Percentiles rank a stretch among this genome's conserved stretches.
Evolutionary conservation across 768 basidiomycete genomes (phyloP).

Genomic region (Leccinum subgranulosum): DNA sequence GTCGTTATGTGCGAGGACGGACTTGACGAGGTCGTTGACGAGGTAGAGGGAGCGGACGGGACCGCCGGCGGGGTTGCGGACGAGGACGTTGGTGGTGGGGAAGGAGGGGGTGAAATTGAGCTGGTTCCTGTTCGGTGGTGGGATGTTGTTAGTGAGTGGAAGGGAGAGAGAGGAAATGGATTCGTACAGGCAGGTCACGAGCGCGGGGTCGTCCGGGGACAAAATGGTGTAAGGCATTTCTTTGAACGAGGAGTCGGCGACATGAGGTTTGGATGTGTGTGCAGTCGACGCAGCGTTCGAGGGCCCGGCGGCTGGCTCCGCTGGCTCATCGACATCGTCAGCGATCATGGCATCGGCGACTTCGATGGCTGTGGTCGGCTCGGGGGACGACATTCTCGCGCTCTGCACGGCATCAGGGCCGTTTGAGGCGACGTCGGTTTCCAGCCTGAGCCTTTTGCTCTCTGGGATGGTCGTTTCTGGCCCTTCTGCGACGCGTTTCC

Average conservation of each 20-base stretch:
- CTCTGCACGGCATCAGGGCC: constrained; percentile 4
- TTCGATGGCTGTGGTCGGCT: constrained; percentile 1
- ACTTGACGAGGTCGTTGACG: constrained; percentile 79
- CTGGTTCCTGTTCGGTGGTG: constrained; percentile 49
- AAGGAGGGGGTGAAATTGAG: constrained; percentile 70
- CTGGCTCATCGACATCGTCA: constrained; percentile 1
- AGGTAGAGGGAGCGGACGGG: constrained; percentile 82
- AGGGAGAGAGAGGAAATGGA: not conserved
- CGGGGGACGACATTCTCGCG: constrained; percentile 4
- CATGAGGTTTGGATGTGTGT: constrained; percentile 5
- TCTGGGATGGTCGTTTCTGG: constrained; percentile 39
- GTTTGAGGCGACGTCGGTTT: constrained; percentile 15
- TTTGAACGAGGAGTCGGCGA: constrained; percentile 54
- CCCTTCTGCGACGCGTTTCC: constrained; percentile 51
- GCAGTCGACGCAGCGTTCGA: not conserved
- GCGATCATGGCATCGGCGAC: not conserved
- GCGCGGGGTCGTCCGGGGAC: constrained; percentile 61
- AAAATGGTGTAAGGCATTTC: constrained; percentile 93
- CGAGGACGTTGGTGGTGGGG: constrained; percentile 74
- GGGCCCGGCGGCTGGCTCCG: not conserved
- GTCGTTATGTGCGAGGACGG: constrained; percentile 77
- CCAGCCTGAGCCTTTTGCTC: constrained; percentile 49
- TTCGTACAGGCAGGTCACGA: constrained; percentile 71
- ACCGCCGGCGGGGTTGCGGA: constrained; percentile 77
- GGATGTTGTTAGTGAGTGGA: not conserved